Evolutionary conservation across 129 eudicot genomes (phyloP).

Genomic region (Cynara cardunculus): DNA sequence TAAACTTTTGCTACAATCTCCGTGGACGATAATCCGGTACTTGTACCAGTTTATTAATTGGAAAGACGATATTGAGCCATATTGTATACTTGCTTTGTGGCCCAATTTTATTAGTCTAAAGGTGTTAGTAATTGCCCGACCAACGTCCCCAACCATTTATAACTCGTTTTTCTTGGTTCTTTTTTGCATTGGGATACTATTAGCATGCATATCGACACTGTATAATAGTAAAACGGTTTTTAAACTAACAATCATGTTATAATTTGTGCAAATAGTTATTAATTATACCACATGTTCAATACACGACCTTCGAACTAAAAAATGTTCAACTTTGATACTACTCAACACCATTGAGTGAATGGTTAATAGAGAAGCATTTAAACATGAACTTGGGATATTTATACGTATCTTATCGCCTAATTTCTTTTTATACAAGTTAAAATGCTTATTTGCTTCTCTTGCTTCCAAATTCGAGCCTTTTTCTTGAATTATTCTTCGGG

Average conservation of each 20-base stretch:
- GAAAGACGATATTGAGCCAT: no score
- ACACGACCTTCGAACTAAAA: background rate
- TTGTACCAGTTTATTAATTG: no score
- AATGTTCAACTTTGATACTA: background rate
- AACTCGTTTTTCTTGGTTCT: background rate
- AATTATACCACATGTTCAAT: background rate
- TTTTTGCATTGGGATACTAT: background rate
- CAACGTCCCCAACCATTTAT: background rate
- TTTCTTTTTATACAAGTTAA: background rate
- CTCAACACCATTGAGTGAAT: background rate
- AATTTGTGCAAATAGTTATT: background rate
- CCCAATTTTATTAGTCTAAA: no score
- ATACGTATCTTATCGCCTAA: background rate
- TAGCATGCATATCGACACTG: background rate
- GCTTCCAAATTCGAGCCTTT: background rate
- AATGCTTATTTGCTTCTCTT: background rate
- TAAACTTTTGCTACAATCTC: no score
- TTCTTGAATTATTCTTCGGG: background rate
- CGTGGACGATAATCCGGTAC: no score
- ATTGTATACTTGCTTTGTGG: no score
- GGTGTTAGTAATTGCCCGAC: no score
- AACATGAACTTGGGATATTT: background rate
- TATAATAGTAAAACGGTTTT: background rate
- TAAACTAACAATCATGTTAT: background rate
- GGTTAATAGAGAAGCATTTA: no score